Conservation (phyloP, 148 eudicot genomes). For the Chenopodium quinoa region DNA sequence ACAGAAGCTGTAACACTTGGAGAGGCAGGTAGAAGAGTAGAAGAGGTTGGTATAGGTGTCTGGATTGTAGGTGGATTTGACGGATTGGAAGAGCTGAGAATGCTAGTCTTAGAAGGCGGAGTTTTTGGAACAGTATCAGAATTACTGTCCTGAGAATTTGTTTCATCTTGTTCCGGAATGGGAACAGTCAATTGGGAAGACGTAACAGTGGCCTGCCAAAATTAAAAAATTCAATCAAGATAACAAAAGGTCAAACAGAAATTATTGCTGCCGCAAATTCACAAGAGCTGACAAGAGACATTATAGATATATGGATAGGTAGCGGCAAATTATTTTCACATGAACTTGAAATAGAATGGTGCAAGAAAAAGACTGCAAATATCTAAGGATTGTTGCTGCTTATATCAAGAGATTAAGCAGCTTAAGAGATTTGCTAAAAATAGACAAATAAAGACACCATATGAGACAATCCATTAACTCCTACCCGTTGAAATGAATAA, state of each 20-base stretch:
- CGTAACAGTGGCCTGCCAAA: conserved; percentile 44
- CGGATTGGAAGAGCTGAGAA: conserved; percentile 53
- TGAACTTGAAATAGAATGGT: background rate
- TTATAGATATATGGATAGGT: background rate
- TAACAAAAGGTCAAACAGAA: background rate
- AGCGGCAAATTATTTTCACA: background rate
- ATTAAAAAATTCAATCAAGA: conserved; percentile 10
- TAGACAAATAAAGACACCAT: background rate
- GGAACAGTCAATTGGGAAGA: conserved; percentile 54
- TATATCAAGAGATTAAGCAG: conserved; percentile 3
- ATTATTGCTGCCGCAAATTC: background rate
- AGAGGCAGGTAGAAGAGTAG: conserved; percentile 31
- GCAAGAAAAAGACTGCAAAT: background rate
- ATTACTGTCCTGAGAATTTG: conserved; percentile 51
- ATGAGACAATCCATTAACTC: background rate
- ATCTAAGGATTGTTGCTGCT: background rate
- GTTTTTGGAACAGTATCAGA: conserved; percentile 65
- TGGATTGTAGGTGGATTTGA: conserved; percentile 51
- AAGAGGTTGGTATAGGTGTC: conserved; percentile 34
- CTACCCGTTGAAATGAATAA: background rate
- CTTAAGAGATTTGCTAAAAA: background rate
- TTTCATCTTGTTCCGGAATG: conserved; percentile 68
- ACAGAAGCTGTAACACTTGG: conserved; percentile 44
- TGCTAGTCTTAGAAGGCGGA: conserved; percentile 66
- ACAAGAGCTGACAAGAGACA: background rate